These are phyloP conservation scores for Lachnellula arida DNA, from an alignment of 2,329 filamentous ascomycete genomes.

Conservation along the genomic window DNA sequence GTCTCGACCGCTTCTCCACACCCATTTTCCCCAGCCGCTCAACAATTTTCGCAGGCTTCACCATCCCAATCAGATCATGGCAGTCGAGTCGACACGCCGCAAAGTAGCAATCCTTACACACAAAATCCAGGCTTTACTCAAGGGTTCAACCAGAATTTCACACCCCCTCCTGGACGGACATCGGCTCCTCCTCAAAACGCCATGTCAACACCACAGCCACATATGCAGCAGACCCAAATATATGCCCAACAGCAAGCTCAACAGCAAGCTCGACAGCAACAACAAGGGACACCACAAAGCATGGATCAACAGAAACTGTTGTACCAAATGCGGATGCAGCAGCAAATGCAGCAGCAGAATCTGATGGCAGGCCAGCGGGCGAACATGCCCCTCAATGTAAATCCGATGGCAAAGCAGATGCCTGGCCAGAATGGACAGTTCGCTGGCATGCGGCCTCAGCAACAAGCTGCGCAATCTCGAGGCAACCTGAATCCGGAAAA, in stretches of 20 bases:
- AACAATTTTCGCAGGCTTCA: constrained; percentile 71
- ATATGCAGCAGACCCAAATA: constrained; percentile 35
- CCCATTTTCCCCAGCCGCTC: constrained; percentile 74
- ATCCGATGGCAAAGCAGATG: constrained; percentile 40
- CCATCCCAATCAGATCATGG: constrained; percentile 72
- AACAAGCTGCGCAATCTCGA: constrained; percentile 41
- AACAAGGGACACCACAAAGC: constrained; percentile 42
- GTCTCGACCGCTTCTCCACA: constrained; percentile 91
- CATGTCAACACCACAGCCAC: constrained; percentile 45
- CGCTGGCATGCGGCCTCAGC: constrained; percentile 46
- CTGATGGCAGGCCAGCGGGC: constrained; percentile 33
- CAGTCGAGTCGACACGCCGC: constrained; percentile 61
- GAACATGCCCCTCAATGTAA: constrained; percentile 39
- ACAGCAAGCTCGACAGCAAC: constrained; percentile 27
- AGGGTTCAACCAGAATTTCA: constrained; percentile 55
- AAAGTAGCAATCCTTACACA: constrained; percentile 62
- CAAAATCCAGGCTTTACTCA: constrained; percentile 52
- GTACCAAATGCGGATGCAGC: constrained; percentile 81
- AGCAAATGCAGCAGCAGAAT: constrained; percentile 61
- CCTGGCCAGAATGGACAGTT: constrained; percentile 54
- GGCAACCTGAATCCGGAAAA: constrained; percentile 52
- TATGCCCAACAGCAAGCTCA: constrained; percentile 21
- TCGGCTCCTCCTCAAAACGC: constrained; percentile 51
- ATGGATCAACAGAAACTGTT: constrained; percentile 69
- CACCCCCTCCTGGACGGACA: constrained; percentile 49